Evolutionary conservation across 345 rosid genomes (phyloP), one percentile per base, ranked within the genome.

Genomic region (Camelina hispida): DNA sequence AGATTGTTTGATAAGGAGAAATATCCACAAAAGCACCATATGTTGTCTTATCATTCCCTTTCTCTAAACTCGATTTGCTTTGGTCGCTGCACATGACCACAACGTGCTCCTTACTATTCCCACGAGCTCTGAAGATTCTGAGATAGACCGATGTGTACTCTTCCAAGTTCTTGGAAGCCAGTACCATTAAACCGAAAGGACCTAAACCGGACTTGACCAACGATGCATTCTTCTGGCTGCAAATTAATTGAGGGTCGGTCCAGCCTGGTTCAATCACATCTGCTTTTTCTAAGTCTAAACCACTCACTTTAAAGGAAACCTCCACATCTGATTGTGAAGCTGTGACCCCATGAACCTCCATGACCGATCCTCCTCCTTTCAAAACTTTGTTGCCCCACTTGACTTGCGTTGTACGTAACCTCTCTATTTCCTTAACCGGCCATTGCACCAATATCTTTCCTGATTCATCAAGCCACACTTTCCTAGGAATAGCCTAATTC

Each of bases 81-180:
- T 86, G 94, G 78, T 90, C 93, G 28, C 92, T 85, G 67, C 96
- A 92, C 81, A 88, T 80, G 16, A 90, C 80, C 54, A 88, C 91
- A 5, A 73, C 78, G 30, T 85, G 78, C 61, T 79, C 79, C 65
- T 54, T 34, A 55, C 59, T 76, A 14, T 46, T 54, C 51, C 17
- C 9, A 9, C 42, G 43, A n/a, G 66, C 68, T 80, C 81, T 86
- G 79, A 89, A 92, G 15, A 92, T 79, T 48, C 87, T 80, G 9
- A 89, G 74, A 82, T 84, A 86, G 0, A 92, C 87, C 0, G 89
- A 87, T 5, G 92, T 89, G 48, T 73, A 80, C 73, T 92, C 97
- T 66, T 80, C 52, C 17, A 85, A 75, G 18, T 69, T 79, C 63
- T 83, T 50, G 1, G 96, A 80, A 2, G 88, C 89, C 43, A 90